Base-by-base conservation (phyloP, 352 stramenopile species). In the Blastocystis sp. region DNA sequence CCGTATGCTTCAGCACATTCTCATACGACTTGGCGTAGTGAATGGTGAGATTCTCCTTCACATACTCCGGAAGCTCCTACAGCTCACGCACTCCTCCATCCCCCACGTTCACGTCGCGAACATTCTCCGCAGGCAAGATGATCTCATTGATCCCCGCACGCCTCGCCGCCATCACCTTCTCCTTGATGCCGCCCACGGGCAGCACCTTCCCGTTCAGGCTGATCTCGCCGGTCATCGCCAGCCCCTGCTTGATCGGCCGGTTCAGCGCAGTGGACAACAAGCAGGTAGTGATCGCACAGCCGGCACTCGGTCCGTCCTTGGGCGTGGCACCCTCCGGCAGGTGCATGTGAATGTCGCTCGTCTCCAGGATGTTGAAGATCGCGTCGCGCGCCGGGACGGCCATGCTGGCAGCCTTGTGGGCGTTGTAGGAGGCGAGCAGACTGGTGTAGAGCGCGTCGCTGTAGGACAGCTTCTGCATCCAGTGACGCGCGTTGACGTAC, bases 151-250 rank as follows among this genome's bases (percentile, higher is more conserved):
- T 95, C 14, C 95, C 95, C 28, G 96, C 93, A 76, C 96, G 92
- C 76, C 97, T 93, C 28, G 96, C 96, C n/a, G 96, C 97, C 88
- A 99, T 98, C 53, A 94, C 96, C 92, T 99, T 99, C 91, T 99
- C 97, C 91, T 98, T 99, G 89, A 99, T 98, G 53, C 97, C 97
- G 76, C 97, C 97, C 5, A 99, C 95, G 10, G 96, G 95, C n/a
- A 99, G 89, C 34, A 99, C 96, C 90, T 98, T 98, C 43, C 96
- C 96, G 4, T 97, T 98, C 21, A 99, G 92, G 34, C 93, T 97
- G 41, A 98, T 89, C 88, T 98, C 95, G 67, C 95, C 95, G 2
- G 96, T 99, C 97, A 99, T 99, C 11, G 96, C 96, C 38, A 99
- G 90, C 89, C 98, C 95, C 82, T 93, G 92, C 82, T 94, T 93